Conservation (phyloP, 2,329 filamentous ascomycete genomes). For the Parascedosporium putredinis region DNA sequence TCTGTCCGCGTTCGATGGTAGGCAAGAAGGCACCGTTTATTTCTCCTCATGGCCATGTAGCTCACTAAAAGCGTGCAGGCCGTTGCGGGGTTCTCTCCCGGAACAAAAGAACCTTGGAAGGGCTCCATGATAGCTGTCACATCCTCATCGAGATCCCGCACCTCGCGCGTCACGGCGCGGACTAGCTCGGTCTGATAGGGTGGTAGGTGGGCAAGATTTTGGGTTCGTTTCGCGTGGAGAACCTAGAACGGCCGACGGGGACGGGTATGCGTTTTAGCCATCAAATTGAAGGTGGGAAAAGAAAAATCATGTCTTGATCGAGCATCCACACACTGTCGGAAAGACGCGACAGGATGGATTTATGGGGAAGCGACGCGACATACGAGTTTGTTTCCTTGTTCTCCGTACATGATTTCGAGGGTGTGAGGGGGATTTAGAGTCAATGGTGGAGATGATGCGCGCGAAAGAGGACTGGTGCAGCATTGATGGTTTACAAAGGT, state of each 20-base stretch:
- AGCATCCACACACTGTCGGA: too few relatives aligned
- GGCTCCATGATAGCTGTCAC: slow-evolving; percentile 68
- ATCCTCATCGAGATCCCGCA: slow-evolving; percentile 85
- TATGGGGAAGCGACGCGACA: too few relatives aligned
- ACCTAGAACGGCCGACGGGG: slow-evolving; percentile 59
- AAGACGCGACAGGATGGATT: too few relatives aligned
- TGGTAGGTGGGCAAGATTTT: slow-evolving; percentile 74
- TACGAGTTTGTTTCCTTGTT: slow-evolving; percentile 13
- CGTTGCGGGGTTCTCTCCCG: slow-evolving; percentile 67
- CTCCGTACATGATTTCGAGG: slow-evolving; percentile 11
- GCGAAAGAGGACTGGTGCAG: too few relatives aligned
- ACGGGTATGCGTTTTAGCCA: too few relatives aligned
- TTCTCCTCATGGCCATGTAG: slow-evolving; percentile 87
- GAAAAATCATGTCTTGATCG: too few relatives aligned
- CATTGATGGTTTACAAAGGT: too few relatives aligned
- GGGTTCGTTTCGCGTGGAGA: slow-evolving; percentile 90
- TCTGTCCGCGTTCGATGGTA: slow-evolving; percentile 87
- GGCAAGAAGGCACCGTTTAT: slow-evolving; percentile 89
- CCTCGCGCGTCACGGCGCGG: slow-evolving; percentile 77
- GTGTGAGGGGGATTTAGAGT: neutral
- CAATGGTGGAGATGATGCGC: neutral
- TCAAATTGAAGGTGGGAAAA: too few relatives aligned
- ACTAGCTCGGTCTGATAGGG: slow-evolving; percentile 90
- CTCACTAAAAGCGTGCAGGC: slow-evolving; percentile 87
- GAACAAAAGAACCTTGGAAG: slow-evolving; percentile 78